Evolutionary conservation across 208 protist species (phyloP).

Genomic region (Leishmania arabica): DNA sequence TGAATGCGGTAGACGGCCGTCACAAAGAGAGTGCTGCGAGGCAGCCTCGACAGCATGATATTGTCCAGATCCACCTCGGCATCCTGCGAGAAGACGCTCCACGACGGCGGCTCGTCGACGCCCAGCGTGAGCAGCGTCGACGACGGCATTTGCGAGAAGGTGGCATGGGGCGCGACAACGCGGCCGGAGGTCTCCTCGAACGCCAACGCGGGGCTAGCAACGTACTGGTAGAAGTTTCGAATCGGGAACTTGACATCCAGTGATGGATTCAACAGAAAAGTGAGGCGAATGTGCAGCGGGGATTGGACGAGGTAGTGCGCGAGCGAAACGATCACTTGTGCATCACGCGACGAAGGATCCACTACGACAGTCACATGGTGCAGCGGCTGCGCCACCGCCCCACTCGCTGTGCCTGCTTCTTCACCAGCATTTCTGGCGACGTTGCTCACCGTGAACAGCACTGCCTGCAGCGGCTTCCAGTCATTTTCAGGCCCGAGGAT

Average conservation of each 20-base stretch:
- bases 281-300: constrained; percentile 50
- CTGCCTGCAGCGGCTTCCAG: constrained; percentile 4
- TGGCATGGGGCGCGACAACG: constrained; percentile 52
- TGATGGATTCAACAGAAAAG: constrained; percentile 78
- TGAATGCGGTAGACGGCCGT: constrained; percentile 89
- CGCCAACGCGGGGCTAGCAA: constrained; percentile 46
- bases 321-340: constrained; percentile 89
- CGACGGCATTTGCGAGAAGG: constrained; percentile 58
- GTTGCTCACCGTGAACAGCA: constrained; percentile 23
- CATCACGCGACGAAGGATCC: constrained; percentile 84
- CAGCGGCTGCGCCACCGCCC: constrained; percentile 3
- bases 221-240: constrained; percentile 92
- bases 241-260: constrained; percentile 72
- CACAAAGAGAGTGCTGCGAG: constrained; percentile 39
- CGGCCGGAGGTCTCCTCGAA: constrained; percentile 77
- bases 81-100: constrained; percentile 81
- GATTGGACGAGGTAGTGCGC: constrained; percentile 54
- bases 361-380: constrained; percentile 78
- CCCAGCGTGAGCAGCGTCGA: constrained; percentile 72
- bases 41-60: constrained; percentile 87
- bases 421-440: not conserved
- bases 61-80: constrained; percentile 96
- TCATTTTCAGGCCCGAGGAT: constrained; percentile 8
- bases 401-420: constrained; percentile 2
- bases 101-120: constrained; percentile 90